Evolutionary conservation across 1,284 basidiomycete genomes (phyloP), one percentile per base, ranked within the genome.

Genomic region (Agroathelia rolfsii): DNA sequence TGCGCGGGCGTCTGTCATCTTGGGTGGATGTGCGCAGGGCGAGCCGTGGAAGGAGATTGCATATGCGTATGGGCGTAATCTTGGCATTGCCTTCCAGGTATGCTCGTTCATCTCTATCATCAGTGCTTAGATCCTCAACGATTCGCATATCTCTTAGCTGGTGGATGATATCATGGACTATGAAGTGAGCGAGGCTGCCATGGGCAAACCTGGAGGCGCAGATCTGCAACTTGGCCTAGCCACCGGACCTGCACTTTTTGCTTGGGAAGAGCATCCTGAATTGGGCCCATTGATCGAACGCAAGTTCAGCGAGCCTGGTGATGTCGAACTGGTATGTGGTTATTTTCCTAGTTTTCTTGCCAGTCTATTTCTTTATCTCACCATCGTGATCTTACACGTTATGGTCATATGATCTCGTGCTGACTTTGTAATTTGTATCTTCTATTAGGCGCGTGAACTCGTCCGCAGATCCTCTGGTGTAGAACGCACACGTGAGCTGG

Each of bases 161-260:
- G 67, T 76, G 24, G 75, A 78, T 51, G 75, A 78, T 47, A 59
- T 75, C 34, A 57, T 78, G 27, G 75, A 78, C 47, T 77, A 71
- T 47, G 61, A 68, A 13, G 62, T 70, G 2, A 61, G 72, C 5
- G 61, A 68, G 23, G 65, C 68, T 0, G 65, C 75, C 0, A 66
- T 92, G 11, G 89, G 89, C 30, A 94, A 94, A 59, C 88, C 88
- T 1, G 73, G 77, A 10, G 85, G 86, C 6, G 84, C 88, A 0
- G 89, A 97, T 56, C 64, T 96, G 23, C 72, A 80, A 36, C 64
- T 94, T 1, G 92, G 93, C 1, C 65, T 95, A 14, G 86, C 90
- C 2, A 95, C 92, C 0, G 94, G 86, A 0, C 94, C 94, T 0
- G 84, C 84, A 2, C 60, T 99, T n/a, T 97, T 85, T 50, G 94